Conservation (phyloP, 2,329 filamentous ascomycete species). For the Trichoderma oligosporum region DNA sequence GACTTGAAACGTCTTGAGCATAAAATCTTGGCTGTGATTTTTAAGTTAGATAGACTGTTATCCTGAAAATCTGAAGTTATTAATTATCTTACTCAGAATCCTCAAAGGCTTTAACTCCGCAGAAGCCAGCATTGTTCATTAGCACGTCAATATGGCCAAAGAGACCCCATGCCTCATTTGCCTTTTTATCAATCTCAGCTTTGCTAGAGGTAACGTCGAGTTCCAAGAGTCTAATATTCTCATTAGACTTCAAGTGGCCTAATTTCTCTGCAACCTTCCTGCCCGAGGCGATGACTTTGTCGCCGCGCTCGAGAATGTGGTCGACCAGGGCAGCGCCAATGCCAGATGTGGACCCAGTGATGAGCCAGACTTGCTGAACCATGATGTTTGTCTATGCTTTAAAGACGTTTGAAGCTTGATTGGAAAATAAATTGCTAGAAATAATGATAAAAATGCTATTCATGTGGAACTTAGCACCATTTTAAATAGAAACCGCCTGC, state of each 20-base stretch:
- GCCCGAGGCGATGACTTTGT: conserved; percentile 44
- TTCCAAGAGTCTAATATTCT: conserved; percentile 43
- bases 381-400: no score
- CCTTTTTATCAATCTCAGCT: conserved; percentile 32
- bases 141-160: conserved; percentile 57
- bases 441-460: no score
- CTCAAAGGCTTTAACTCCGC: conserved; percentile 50
- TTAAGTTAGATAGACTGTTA: no score
- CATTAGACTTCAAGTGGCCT: conserved; percentile 35
- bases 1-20: conserved; percentile 51
- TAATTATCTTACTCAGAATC: conserved; percentile 26
- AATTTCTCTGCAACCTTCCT: conserved; percentile 35
- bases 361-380: conserved; percentile 45
- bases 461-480: no score
- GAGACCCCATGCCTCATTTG: conserved; percentile 38
- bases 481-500: no score
- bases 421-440: no score
- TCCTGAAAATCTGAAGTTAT: no score
- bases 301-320: conserved; percentile 36
- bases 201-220: conserved; percentile 52
- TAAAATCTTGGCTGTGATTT: conserved; percentile 40
- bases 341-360: conserved; percentile 47
- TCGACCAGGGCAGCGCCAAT: conserved; percentile 41
- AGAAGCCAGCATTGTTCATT: conserved; percentile 59
- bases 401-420: no score